These are phyloP conservation scores for Platanthera guangdongensis DNA, from an alignment of 106 monocot genomes.

Conservation along the genomic window DNA sequence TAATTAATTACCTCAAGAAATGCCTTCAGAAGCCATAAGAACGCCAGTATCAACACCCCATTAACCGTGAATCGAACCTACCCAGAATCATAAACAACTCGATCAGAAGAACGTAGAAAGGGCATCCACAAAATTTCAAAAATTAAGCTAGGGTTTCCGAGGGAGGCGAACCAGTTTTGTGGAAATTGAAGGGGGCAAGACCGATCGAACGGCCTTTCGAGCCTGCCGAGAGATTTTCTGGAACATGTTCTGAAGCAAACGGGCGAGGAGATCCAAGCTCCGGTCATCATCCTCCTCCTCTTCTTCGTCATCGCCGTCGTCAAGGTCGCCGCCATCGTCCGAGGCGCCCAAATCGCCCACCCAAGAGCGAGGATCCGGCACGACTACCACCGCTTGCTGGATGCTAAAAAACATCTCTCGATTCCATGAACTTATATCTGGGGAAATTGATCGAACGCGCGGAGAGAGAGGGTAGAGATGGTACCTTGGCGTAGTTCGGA, in stretches of 20 bases:
- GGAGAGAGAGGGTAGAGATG: not conserved
- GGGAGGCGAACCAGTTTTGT: constrained; percentile 51
- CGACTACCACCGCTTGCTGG: constrained; percentile 49
- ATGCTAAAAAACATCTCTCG: not conserved
- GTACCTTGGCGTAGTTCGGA: constrained; percentile 4
- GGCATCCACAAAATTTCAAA: not conserved
- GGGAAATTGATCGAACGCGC: not conserved
- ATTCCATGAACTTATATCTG: constrained; percentile 4
- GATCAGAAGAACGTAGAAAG: not conserved
- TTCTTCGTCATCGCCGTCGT: constrained; percentile 44
- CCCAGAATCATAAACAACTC: not conserved
- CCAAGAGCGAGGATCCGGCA: constrained; percentile 55
- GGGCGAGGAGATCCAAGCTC: constrained; percentile 79
- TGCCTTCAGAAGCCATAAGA: constrained; percentile 85
- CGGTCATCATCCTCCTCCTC: constrained; percentile 75
- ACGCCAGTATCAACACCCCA: constrained; percentile 72
- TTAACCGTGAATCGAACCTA: constrained; percentile 90
- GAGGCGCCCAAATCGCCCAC: constrained; percentile 14
- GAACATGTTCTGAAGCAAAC: constrained; percentile 62
- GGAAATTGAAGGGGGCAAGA: constrained; percentile 70
- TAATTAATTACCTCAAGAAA: constrained; percentile 83
- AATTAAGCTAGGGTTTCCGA: not conserved
- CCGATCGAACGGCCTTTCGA: constrained; percentile 64
- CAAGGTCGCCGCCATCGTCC: constrained; percentile 12
- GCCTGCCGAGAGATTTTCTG: constrained; percentile 61